Evolutionary conservation across 2,329 filamentous ascomycete species (phyloP).

Genomic region (Hirsutella rhossiliensis): DNA sequence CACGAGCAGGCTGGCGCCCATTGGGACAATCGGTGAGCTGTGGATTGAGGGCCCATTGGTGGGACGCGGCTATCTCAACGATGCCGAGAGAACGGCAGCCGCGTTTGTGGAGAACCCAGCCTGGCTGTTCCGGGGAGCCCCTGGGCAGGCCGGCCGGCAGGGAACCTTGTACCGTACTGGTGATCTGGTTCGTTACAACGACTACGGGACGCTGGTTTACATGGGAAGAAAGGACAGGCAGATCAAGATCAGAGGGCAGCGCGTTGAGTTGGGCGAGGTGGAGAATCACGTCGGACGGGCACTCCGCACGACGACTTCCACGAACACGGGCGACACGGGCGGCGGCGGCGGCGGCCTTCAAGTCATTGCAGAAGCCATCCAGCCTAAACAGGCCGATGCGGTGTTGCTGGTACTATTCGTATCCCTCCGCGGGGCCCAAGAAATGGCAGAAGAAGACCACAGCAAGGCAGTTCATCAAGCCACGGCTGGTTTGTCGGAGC

Average conservation of each 20-base stretch:
- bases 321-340: too few species aligned
- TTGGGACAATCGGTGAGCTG: conserved; percentile 20
- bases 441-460: too few species aligned
- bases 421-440: too few species aligned
- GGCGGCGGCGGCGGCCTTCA: too few species aligned
- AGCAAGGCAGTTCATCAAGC: too few species aligned
- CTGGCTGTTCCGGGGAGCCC: conserved; percentile 17
- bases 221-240: conserved; percentile 29
- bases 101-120: conserved; percentile 30
- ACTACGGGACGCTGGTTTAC: conserved; percentile 15
- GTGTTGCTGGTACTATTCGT: too few species aligned
- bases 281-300: not conserved
- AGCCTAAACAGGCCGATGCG: too few species aligned
- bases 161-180: conserved; percentile 23
- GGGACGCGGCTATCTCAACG: conserved; percentile 36
- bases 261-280: conserved; percentile 1
- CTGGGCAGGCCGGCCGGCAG: conserved; percentile 20
- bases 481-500: not conserved
- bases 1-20: conserved; percentile 10
- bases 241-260: conserved; percentile 29
- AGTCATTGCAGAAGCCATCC: too few species aligned
- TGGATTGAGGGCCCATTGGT: conserved; percentile 29
- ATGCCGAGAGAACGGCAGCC: conserved; percentile 28
- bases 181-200: conserved; percentile 13
- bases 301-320: not conserved